These are phyloP conservation scores for Colletotrichum sidae DNA, from an alignment of 2,329 filamentous ascomycete genomes.

Conservation along the genomic window DNA sequence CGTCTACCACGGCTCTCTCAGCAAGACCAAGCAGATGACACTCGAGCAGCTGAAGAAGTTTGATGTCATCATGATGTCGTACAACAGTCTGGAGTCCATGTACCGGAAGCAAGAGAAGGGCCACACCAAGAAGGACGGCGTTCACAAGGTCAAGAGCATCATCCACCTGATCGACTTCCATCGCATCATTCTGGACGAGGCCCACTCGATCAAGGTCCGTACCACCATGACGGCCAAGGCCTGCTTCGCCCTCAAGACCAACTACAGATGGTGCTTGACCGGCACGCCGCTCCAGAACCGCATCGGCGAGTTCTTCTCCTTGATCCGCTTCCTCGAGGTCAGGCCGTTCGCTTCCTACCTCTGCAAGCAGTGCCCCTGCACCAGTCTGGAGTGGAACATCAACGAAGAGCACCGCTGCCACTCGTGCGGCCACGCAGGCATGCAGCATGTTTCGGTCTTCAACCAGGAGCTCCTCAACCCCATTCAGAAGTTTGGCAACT, in stretches of 20 bases:
- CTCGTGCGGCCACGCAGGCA: constrained; percentile 64
- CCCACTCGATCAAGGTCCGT: constrained; percentile 92
- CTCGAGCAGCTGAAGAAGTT: constrained; percentile 81
- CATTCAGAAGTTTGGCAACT: constrained; percentile 72
- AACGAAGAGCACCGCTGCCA: constrained; percentile 77
- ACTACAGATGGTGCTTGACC: constrained; percentile 94
- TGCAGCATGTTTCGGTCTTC: constrained; percentile 72
- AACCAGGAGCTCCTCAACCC: constrained; percentile 96
- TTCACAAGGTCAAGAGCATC: constrained; percentile 82
- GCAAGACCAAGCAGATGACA: constrained; percentile 82
- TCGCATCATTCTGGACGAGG: constrained; percentile 92
- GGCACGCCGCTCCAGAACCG: constrained; percentile 97
- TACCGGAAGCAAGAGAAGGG: constrained; percentile 94
- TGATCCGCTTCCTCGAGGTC: constrained; percentile 91
- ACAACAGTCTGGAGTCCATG: constrained; percentile 90
- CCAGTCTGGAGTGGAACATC: constrained; percentile 85
- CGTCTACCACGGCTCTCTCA: constrained; percentile 88
- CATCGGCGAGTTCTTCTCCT: constrained; percentile 96
- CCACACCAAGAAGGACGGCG: constrained; percentile 81
- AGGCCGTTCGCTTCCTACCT: constrained; percentile 93
- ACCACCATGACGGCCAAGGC: constrained; percentile 93
- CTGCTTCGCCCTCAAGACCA: constrained; percentile 89
- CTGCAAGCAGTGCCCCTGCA: constrained; percentile 87
- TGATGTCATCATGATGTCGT: constrained; percentile 97
- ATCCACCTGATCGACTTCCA: constrained; percentile 92